These are phyloP conservation scores for Fusarium penzigii DNA, from an alignment of 2,329 filamentous ascomycete genomes.

Conservation along the genomic window DNA sequence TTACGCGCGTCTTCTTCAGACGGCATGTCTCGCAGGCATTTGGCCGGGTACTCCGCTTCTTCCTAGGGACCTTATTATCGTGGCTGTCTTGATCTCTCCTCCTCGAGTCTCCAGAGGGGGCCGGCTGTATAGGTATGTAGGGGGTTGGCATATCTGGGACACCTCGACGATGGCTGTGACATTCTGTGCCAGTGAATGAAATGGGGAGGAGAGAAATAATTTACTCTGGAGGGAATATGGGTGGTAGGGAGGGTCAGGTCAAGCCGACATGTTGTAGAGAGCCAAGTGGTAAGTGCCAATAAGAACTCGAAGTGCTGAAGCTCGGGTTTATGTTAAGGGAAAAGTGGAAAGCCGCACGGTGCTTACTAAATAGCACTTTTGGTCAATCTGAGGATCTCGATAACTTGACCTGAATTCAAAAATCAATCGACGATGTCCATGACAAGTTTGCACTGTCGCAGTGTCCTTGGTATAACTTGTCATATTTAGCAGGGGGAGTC, in stretches of 20 bases:
- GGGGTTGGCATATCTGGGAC: not conserved
- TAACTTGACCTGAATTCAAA: too few relatives aligned
- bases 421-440: not conserved
- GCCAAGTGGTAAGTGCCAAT: not conserved
- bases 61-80: slow-evolving; percentile 9
- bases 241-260: not conserved
- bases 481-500: not conserved
- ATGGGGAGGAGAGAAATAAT: not conserved
- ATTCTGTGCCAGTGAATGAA: not conserved
- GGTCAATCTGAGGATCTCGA: too few relatives aligned
- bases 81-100: not conserved
- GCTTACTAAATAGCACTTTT: too few relatives aligned
- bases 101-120: not conserved
- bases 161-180: not conserved
- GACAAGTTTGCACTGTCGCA: not conserved
- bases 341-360: not conserved
- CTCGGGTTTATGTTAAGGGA: not conserved
- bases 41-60: slow-evolving; percentile 13
- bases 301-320: not conserved
- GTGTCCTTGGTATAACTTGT: not conserved
- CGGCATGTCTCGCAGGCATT: slow-evolving; percentile 19
- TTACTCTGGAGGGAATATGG: not conserved
- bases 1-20: slow-evolving; percentile 18
- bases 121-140: not conserved
- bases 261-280: not conserved